Evolutionary conservation across 225 moss, liverwort and hornwort species (phyloP), one percentile per base, ranked within the genome.

Genomic region (Straminergon stramineum): DNA sequence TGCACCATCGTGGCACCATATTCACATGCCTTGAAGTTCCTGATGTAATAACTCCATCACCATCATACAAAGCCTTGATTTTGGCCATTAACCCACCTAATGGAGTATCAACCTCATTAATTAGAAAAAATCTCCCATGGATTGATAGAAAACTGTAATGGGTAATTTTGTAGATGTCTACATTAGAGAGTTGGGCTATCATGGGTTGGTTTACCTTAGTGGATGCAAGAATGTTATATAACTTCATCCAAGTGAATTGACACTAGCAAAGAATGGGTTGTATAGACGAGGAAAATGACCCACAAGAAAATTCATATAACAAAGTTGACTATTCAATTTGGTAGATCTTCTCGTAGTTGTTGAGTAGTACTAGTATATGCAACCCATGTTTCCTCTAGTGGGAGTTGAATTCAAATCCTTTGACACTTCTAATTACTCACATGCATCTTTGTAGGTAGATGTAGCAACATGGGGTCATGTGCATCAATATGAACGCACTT

Each of bases 401-500:
- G 32, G 19, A 53, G 3, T 84, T 85, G 15, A 57, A 5, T 48
- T 82, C 22, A 62, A 45, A 45, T 62, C 6, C 10, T 32, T 85
- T 65, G 34, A 84, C 30, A 14, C 86, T 88, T 75, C n/a, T 79
- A 7, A n/a, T 45, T 17, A 16, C 51, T 80, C 58, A 17, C 14
- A 63, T 84, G 35, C 34, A 27, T 79, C 5, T 90, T 86, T 85
- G 32, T 67, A 92, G 93, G 93, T 93, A 45, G 93, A 95, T 87
- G 51, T 93, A 13, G 91, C 87, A 37, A 85, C 87, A 19, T 93
- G 92, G 89, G 92, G 91, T 15, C 94, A 95, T 90, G 94, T 92
- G 51, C 94, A 95, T 89, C 91, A 95, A 78, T 93, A 91, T 87
- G 94, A 95, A 61, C 90, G 90, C 31, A 94, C 91, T 71, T 94